Evolutionary conservation across 352 stramenopile species (phyloP).

Genomic region (Phytophthora hibernalis): DNA sequence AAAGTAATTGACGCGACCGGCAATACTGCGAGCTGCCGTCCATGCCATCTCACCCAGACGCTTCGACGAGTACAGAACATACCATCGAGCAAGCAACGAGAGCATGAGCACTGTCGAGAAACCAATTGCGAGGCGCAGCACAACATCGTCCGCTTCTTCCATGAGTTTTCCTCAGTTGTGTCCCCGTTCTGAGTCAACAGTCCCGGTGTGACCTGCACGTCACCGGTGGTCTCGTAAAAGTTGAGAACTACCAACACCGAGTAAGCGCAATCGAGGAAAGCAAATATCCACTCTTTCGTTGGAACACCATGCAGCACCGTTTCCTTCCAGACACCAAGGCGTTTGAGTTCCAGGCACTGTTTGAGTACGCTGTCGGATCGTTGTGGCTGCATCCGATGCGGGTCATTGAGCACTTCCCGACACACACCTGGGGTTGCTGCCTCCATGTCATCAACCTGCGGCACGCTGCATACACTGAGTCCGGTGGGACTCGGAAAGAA

Average conservation of each 20-base stretch:
- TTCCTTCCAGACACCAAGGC: slow-evolving; percentile 23
- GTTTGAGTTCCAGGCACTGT: slow-evolving; percentile 32
- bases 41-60: background rate
- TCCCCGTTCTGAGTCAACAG: background rate
- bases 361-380: slow-evolving; percentile 23
- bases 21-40: background rate
- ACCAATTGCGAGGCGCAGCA: slow-evolving; percentile 24
- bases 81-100: slow-evolving; percentile 34
- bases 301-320: slow-evolving; percentile 19
- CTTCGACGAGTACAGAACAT: slow-evolving; percentile 35
- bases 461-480: background rate
- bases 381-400: slow-evolving; percentile 7
- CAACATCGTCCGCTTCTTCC: slow-evolving; percentile 21
- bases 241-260: slow-evolving; percentile 32
- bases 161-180: slow-evolving; percentile 12
- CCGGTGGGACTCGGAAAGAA: slow-evolving; percentile 6
- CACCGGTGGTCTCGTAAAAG: slow-evolving; percentile 29
- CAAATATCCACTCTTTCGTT: slow-evolving; percentile 27
- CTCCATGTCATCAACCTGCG: background rate
- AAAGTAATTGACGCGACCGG: slow-evolving; percentile 16
- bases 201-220: slow-evolving; percentile 13
- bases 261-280: slow-evolving; percentile 24
- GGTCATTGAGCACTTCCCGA: slow-evolving; percentile 8
- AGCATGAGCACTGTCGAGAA: slow-evolving; percentile 27
- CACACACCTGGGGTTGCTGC: slow-evolving; percentile 8